These are phyloP conservation scores for grape (Vitis vinifera) DNA, from an alignment of 164 flowering plant species.

Conservation along the genomic window ASM3070453v1 NC_081805.1:23096001-23096500, in stretches of 20 bases:
- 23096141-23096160: conserved; percentile 17
- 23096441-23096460: too few species aligned
- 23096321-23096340: conserved; percentile 5
- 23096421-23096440: too few species aligned
- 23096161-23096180: conserved; percentile 16
- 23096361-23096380: background rate
- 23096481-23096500: conserved; percentile 38
- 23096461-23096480: background rate
- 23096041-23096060: conserved; percentile 11
- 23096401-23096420: too few species aligned
- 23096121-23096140: background rate
- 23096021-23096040: conserved; percentile 16
- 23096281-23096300: conserved; percentile 20
- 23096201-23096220: background rate
- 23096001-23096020: background rate
- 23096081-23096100: conserved; percentile 8
- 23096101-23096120: conserved; percentile 2
- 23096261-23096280: conserved; percentile 1
- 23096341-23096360: conserved; percentile 15
- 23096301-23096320: background rate
- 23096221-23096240: background rate
- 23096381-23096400: background rate
- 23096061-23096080: conserved; percentile 20
- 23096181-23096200: conserved; percentile 12
- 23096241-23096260: background rate